A percentile compares a stretch with the other conserved stretches of the same genome.
Conservation (phyloP, 768 basidiomycete species). For the Porpolomopsis calyptriformis region DNA sequence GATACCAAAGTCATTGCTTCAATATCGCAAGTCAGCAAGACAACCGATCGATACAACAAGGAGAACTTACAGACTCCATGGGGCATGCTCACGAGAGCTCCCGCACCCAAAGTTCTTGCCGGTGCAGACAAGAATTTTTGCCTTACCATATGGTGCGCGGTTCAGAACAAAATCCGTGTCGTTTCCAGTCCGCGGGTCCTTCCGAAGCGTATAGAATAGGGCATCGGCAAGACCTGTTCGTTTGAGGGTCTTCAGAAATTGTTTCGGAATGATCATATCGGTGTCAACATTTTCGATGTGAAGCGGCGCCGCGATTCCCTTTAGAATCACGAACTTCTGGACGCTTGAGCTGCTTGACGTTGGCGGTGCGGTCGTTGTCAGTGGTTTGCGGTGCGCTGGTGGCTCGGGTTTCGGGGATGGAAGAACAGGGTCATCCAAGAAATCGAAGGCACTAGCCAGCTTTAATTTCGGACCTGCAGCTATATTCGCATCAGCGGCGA, state of each 20-base stretch:
- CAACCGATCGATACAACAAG: not conserved
- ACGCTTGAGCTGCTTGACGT: slow-evolving; percentile 36
- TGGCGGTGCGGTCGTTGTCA: slow-evolving; percentile 28
- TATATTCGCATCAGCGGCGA: slow-evolving; percentile 31
- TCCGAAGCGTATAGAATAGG: slow-evolving; percentile 73
- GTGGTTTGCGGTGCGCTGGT: slow-evolving; percentile 22
- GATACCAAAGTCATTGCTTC: slow-evolving; percentile 82
- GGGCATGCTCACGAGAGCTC: slow-evolving; percentile 84
- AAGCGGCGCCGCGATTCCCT: slow-evolving; percentile 71
- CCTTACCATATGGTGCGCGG: slow-evolving; percentile 60
- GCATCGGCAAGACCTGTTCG: slow-evolving; percentile 79
- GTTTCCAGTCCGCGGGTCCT: slow-evolving; percentile 65
- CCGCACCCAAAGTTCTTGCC: slow-evolving; percentile 89
- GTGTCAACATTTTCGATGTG: slow-evolving; percentile 83
- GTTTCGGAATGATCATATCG: slow-evolving; percentile 90
- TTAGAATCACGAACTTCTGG: slow-evolving; percentile 57
- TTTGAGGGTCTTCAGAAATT: slow-evolving; percentile 87
- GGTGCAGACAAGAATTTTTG: slow-evolving; percentile 74
- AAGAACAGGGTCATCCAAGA: slow-evolving; percentile 59
- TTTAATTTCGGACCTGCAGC: slow-evolving; percentile 51
- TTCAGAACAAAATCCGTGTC: slow-evolving; percentile 83
- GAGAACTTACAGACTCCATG: slow-evolving; percentile 68
- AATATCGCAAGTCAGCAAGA: not conserved
- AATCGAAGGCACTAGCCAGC: slow-evolving; percentile 59
- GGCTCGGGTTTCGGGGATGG: slow-evolving; percentile 42